Percentiles rank a stretch among this genome's conserved stretches.
These are phyloP conservation scores for Eutrema salsugineum DNA, from an alignment of 441 rosid genomes.

Conservation along the genomic window DNA sequence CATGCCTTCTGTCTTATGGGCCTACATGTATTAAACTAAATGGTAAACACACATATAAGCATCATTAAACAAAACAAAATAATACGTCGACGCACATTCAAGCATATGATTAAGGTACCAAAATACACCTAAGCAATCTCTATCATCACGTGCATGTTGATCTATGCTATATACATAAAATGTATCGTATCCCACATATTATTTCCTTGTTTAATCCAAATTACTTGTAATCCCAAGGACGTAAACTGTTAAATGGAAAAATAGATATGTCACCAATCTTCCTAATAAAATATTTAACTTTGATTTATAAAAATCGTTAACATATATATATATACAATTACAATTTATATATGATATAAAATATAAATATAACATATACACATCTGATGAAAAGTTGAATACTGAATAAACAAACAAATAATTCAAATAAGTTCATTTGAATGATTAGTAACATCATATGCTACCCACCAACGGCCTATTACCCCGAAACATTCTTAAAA, in stretches of 20 bases:
- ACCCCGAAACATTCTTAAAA: neutral
- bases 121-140: slow-evolving; percentile 32
- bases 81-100: slow-evolving; percentile 32
- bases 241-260: neutral
- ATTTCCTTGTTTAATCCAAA: neutral
- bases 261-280: neutral
- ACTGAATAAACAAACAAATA: neutral
- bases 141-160: slow-evolving; percentile 13
- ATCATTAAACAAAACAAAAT: slow-evolving; percentile 27
- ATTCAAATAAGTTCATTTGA: neutral
- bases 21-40: slow-evolving; percentile 22
- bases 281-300: neutral
- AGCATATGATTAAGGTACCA: slow-evolving; percentile 33
- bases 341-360: neutral
- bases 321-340: neutral
- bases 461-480: slow-evolving; percentile 20
- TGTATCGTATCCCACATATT: neutral
- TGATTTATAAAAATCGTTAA: too few species aligned
- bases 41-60: neutral
- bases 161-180: neutral
- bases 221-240: neutral
- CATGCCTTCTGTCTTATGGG: slow-evolving; percentile 14
- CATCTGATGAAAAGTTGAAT: slow-evolving; percentile 1
- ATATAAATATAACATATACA: neutral
- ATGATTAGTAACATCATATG: slow-evolving; percentile 28